Conservation (phyloP, 345 rosid species). For the Citrus hindsii region DNA sequence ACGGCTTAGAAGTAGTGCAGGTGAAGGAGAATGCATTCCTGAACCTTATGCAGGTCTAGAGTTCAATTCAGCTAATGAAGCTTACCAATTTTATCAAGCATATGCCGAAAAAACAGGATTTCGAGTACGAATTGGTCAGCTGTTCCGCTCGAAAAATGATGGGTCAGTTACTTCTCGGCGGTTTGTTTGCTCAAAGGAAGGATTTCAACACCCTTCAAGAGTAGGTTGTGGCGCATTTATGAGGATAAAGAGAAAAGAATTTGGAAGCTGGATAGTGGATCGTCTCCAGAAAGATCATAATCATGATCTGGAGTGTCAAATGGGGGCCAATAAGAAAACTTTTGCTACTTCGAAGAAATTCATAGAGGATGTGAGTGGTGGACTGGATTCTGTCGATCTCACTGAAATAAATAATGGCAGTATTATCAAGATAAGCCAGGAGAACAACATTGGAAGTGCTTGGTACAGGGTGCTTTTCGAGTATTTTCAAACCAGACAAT, state of each 20-base stretch:
- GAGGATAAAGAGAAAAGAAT: constrained; percentile 84
- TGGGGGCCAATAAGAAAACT: constrained; percentile 29
- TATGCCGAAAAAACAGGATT: constrained; percentile 75
- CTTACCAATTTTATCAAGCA: constrained; percentile 60
- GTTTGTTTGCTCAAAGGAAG: constrained; percentile 95
- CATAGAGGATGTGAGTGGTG: constrained; percentile 44
- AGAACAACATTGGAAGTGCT: constrained; percentile 62
- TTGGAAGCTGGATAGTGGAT: constrained; percentile 82
- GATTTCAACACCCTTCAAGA: constrained; percentile 92
- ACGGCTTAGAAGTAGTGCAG: constrained; percentile 48
- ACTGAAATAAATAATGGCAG: constrained; percentile 33
- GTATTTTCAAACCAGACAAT: constrained; percentile 72
- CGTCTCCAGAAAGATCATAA: constrained; percentile 77
- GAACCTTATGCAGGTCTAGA: constrained; percentile 71
- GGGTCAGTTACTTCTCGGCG: constrained; percentile 78
- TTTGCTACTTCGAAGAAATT: constrained; percentile 50
- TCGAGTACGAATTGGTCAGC: constrained; percentile 82
- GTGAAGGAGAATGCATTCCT: constrained; percentile 34
- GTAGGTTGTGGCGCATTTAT: constrained; percentile 92
- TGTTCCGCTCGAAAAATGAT: constrained; percentile 83
- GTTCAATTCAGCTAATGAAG: constrained; percentile 77
- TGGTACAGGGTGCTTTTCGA: constrained; percentile 72
- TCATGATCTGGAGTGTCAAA: constrained; percentile 55
- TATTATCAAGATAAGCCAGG: constrained; percentile 27
- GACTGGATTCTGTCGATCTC: constrained; percentile 44